These are phyloP conservation scores for Yamadazyma epiphylla DNA, from an alignment of 1,139 yeast genomes.

Conservation along the genomic window DNA sequence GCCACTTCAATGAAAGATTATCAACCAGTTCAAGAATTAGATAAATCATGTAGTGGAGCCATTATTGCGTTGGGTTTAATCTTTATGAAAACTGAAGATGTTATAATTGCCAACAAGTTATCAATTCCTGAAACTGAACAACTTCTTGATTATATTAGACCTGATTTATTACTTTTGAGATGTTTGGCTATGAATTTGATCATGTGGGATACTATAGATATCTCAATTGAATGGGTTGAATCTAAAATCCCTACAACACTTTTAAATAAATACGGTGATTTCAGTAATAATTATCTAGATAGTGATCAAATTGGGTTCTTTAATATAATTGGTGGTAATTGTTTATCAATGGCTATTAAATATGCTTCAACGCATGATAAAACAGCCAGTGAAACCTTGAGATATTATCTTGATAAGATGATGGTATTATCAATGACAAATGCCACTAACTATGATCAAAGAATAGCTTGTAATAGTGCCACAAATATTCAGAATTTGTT, in stretches of 20 bases:
- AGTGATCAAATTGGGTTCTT: conserved; percentile 65
- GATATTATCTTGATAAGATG: conserved; percentile 60
- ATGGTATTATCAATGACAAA: conserved; percentile 50
- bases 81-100: conserved; percentile 65
- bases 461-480: conserved; percentile 55
- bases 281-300: conserved; percentile 31
- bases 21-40: conserved; percentile 62
- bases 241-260: conserved; percentile 49
- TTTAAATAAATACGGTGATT: conserved; percentile 22
- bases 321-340: conserved; percentile 70
- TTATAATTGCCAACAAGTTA: conserved; percentile 59
- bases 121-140: conserved; percentile 60
- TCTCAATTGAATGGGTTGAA: conserved; percentile 57
- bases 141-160: conserved; percentile 69
- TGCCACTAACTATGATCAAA: conserved; percentile 54
- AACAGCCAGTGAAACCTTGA: conserved; percentile 54
- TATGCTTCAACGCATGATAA: conserved; percentile 68
- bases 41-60: conserved; percentile 80
- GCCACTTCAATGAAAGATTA: conserved; percentile 66
- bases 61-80: conserved; percentile 72
- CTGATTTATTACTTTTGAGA: conserved; percentile 71
- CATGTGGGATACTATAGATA: conserved; percentile 69
- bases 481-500: conserved; percentile 57
- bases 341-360: conserved; percentile 71
- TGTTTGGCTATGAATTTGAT: conserved; percentile 67